Conservation (phyloP, 371 early-diverging fungal species). For the Batkoa obscura region DNA sequence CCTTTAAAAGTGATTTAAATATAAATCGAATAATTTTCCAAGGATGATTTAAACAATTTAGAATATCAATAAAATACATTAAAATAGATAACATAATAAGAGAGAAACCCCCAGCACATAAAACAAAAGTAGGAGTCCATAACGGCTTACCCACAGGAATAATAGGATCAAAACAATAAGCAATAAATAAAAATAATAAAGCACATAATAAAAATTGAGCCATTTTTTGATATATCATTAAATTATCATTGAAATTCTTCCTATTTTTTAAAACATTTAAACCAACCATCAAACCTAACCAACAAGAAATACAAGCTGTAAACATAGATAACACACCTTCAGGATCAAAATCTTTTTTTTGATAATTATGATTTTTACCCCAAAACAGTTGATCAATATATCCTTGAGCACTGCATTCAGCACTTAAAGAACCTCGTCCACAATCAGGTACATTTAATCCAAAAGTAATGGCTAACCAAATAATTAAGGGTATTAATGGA, state of each 20-base stretch:
- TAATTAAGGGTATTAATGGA: constrained; percentile 10
- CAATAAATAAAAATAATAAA: constrained; percentile 8
- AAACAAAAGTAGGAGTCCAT: constrained; percentile 26
- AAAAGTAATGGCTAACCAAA: constrained; percentile 19
- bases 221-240: constrained; percentile 6
- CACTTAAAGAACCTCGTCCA: constrained; percentile 9
- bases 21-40: constrained; percentile 8
- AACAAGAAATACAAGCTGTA: constrained; percentile 17
- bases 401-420: constrained; percentile 20
- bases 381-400: constrained; percentile 19
- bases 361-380: constrained; percentile 18
- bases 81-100: constrained; percentile 11
- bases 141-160: constrained; percentile 23
- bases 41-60: neutral
- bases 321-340: constrained; percentile 25
- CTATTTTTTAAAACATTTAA: constrained; percentile 13
- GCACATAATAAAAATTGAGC: constrained; percentile 10
- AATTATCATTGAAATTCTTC: neutral
- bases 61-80: constrained; percentile 13
- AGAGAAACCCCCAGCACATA: constrained; percentile 14
- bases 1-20: constrained; percentile 11
- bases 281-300: constrained; percentile 21
- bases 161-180: constrained; percentile 13
- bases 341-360: constrained; percentile 17
- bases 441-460: constrained; percentile 10